These are phyloP conservation scores for Dothistroma septosporum DNA, from an alignment of 2,329 filamentous ascomycete genomes.

Conservation along the genomic window DNA sequence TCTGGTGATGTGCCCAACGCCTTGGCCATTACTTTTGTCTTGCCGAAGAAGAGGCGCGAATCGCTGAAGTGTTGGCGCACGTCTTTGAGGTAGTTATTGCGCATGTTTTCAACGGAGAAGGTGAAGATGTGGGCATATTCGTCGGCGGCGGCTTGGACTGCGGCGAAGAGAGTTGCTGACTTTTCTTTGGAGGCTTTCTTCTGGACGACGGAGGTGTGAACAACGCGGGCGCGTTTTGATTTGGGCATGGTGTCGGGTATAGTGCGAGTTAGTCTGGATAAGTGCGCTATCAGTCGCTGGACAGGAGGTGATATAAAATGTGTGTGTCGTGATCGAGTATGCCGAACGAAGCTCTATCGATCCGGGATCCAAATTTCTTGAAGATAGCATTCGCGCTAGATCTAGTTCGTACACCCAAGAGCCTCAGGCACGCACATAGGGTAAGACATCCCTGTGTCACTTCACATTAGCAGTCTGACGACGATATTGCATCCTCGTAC, in stretches of 20 bases:
- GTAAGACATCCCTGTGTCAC: neutral
- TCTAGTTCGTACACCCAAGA: neutral
- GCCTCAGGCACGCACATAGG: neutral
- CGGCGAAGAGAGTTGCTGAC: conserved; percentile 80
- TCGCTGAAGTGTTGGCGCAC: conserved; percentile 80
- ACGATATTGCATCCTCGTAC: too few relatives aligned
- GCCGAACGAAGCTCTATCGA: neutral
- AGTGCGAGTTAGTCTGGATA: neutral
- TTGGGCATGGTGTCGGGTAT: conserved; percentile 69
- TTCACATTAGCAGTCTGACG: too few relatives aligned
- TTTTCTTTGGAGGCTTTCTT: conserved; percentile 86
- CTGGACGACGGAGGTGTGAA: conserved; percentile 83
- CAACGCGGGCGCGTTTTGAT: conserved; percentile 85
- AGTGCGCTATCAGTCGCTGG: neutral
- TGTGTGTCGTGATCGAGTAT: neutral
- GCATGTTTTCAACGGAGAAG: conserved; percentile 94
- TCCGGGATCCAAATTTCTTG: neutral
- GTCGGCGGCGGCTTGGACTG: conserved; percentile 79
- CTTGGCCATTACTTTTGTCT: conserved; percentile 98
- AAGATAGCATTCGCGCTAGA: neutral
- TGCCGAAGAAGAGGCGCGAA: conserved; percentile 94
- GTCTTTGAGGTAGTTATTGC: conserved; percentile 91
- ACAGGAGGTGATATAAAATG: neutral
- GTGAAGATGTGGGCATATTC: conserved; percentile 89
- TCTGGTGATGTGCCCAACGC: conserved; percentile 71